phyloP scores from a whole-genome alignment of 2,329 filamentous ascomycete species.

The Phoma herbarum region DNA sequence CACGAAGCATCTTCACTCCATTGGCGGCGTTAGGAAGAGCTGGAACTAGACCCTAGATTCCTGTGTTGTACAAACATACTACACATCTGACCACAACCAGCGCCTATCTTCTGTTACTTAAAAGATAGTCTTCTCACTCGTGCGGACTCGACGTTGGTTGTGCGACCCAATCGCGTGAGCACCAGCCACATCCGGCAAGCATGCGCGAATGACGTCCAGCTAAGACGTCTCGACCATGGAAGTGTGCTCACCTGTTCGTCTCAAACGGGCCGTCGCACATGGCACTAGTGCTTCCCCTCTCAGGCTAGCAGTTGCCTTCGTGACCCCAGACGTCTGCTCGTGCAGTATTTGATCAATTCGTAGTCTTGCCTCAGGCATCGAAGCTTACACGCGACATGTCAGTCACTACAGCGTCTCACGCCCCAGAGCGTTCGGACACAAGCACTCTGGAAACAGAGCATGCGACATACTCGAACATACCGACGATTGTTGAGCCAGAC shows the following conservation, averaged over 20 bases:
- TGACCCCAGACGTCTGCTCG: not conserved
- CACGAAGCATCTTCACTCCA: constrained; percentile 12
- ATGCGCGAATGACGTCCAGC: constrained; percentile 18
- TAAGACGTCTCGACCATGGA: constrained; percentile 14
- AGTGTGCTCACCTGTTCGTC: constrained; percentile 16
- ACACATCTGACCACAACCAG: not conserved
- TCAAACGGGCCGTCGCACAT: constrained; percentile 32
- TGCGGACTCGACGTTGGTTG: not conserved
- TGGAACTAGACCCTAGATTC: constrained; percentile 14
- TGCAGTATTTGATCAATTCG: not conserved
- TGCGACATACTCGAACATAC: not conserved
- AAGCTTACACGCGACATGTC: constrained; percentile 12
- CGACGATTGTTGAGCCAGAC: constrained; percentile 34
- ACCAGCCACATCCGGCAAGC: constrained; percentile 11
- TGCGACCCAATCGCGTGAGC: constrained; percentile 10
- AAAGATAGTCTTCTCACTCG: not conserved
- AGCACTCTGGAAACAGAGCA: constrained; percentile 3
- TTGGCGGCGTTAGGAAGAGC: constrained; percentile 13
- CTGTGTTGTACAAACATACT: constrained; percentile 15
- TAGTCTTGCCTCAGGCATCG: constrained; percentile 11
- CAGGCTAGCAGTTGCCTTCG: constrained; percentile 1
- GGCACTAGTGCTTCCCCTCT: constrained; percentile 23
- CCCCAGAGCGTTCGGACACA: constrained; percentile 1
- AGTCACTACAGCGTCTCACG: constrained; percentile 12
- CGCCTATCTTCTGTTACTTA: not conserved